Percentiles rank a stretch among this genome's conserved stretches.
phyloP scores from a whole-genome alignment of 2,329 filamentous ascomycete genomes.

The Xylaria sp. region DNA sequence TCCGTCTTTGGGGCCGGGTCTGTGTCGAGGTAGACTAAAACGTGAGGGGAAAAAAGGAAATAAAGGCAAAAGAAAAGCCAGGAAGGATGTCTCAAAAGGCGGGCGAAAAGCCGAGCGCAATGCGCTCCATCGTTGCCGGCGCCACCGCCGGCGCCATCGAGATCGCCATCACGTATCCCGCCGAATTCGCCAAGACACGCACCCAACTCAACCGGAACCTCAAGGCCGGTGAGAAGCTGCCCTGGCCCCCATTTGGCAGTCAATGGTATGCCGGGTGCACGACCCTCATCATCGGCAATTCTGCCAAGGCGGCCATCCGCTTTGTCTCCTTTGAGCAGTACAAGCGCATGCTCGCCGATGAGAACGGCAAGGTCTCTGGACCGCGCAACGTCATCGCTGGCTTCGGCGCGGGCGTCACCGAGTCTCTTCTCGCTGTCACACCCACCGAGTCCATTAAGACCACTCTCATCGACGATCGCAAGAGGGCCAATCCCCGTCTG shows the following conservation, averaged over 20 bases:
- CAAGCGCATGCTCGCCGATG: slow-evolving; percentile 75
- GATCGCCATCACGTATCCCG: slow-evolving; percentile 80
- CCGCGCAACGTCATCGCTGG: slow-evolving; percentile 88
- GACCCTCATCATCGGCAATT: slow-evolving; percentile 93
- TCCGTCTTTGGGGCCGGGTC: not conserved
- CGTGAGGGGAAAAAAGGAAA: not conserved
- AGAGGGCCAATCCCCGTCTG: slow-evolving; percentile 78
- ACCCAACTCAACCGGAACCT: slow-evolving; percentile 86
- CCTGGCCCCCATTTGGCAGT: slow-evolving; percentile 86
- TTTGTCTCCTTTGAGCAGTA: slow-evolving; percentile 97
- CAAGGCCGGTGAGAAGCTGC: slow-evolving; percentile 76
- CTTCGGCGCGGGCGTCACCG: slow-evolving; percentile 90
- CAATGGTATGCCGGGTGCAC: slow-evolving; percentile 99
- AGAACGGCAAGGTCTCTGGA: slow-evolving; percentile 81
- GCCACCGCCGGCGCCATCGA: slow-evolving; percentile 92
- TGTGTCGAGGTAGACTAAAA: not conserved
- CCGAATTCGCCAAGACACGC: slow-evolving; percentile 90
- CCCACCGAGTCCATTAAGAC: slow-evolving; percentile 99
- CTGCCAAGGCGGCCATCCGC: slow-evolving; percentile 87
- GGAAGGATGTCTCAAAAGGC: slow-evolving; percentile 19
- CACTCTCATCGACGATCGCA: slow-evolving; percentile 94
- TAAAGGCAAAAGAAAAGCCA: not conserved
- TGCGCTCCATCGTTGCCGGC: slow-evolving; percentile 88
- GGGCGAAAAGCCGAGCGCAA: slow-evolving; percentile 61
- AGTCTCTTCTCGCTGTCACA: slow-evolving; percentile 88